phyloP scores from a whole-genome alignment of 768 basidiomycete genomes.

The Fistulinella prunicolor region DNA sequence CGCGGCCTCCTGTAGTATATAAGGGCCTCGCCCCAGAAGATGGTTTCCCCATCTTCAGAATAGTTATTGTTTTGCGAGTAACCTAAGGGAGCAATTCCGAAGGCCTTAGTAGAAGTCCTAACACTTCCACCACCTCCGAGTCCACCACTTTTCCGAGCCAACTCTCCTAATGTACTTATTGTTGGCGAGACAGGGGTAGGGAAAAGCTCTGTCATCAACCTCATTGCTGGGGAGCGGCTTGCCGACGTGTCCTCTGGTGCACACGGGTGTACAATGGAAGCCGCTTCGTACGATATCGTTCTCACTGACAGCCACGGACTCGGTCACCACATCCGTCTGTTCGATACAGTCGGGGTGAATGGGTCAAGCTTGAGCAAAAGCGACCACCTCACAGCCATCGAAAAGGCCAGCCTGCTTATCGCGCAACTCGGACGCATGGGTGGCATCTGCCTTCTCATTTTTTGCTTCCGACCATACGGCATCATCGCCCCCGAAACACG shows the following conservation, averaged over 20 bases:
- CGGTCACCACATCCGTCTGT: slow-evolving; percentile 25
- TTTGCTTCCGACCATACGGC: slow-evolving; percentile 34
- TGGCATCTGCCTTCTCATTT: slow-evolving; percentile 33
- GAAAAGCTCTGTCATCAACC: slow-evolving; percentile 43
- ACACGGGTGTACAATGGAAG: slow-evolving; percentile 36
- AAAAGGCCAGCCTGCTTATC: slow-evolving; percentile 35
- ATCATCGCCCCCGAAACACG: slow-evolving; percentile 28
- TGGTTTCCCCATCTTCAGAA: too few species aligned
- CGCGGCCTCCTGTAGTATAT: too few species aligned
- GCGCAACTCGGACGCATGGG: slow-evolving; percentile 28
- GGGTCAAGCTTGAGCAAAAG: slow-evolving; percentile 19
- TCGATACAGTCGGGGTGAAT: slow-evolving; percentile 35
- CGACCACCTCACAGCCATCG: slow-evolving; percentile 29
- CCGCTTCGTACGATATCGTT: slow-evolving; percentile 24
- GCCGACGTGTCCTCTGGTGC: slow-evolving; percentile 31
- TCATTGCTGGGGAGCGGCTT: slow-evolving; percentile 28
- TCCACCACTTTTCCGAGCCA: too few species aligned
- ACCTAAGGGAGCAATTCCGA: too few species aligned
- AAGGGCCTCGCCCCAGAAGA: too few species aligned
- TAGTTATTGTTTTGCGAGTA: too few species aligned
- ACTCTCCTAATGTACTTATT: slow-evolving; percentile 37
- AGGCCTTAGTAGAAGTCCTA: too few species aligned
- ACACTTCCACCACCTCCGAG: too few species aligned
- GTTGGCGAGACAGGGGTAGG: slow-evolving; percentile 34
- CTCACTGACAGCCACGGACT: slow-evolving; percentile 18